Evolutionary conservation across 1,284 basidiomycete genomes (phyloP), one percentile per base, ranked within the genome.

Genomic region (Puccinia horiana): DNA sequence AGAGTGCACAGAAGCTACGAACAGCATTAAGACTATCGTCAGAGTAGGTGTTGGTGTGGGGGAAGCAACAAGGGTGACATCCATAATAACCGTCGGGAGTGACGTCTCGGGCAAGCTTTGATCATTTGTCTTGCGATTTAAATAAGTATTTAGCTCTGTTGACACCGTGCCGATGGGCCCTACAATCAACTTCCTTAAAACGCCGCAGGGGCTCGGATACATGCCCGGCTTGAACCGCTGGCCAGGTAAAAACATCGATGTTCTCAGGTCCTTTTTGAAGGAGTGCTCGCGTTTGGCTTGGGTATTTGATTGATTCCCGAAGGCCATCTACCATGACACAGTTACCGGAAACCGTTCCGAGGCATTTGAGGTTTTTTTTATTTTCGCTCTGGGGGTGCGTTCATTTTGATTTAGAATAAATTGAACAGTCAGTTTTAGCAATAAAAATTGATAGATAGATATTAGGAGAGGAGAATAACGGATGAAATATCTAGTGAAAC

Each of bases 201-300:
- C 63, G 20, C 63, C 20, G 6, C 26, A 67, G 63, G 20, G 63
- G 63, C 37, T 67, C 32, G n/a, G 63, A 29, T 2, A 67, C 29
- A 67, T 37, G 63, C 16, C 63, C 63, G 40, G 40, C 63, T 37
- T 37, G 63, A 18, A 26, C 63, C 63, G 32, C 63, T 67, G 63
- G 63, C 63, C 63, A 67, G 14, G 63, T 37, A 67, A 67, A 67
- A 67, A 67, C 32, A 6, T 67, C 37, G 63, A 67, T 42, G 20
- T 6, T 67, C 6, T 67, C 35, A 12, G 32, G 63, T 67, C 63
- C 63, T 67, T 67, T 67, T 35, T 67, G 35, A 67, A 67, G 63
- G 18, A 67, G 63, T 2, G 63, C 63, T 16, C 16, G 63, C 18
- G 63, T 67, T n/a, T 37, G 40, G 63, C 63, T 37, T 23, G 29